Evolutionary conservation across 768 basidiomycete genomes (phyloP).

Genomic region (Amanita inopinata): DNA sequence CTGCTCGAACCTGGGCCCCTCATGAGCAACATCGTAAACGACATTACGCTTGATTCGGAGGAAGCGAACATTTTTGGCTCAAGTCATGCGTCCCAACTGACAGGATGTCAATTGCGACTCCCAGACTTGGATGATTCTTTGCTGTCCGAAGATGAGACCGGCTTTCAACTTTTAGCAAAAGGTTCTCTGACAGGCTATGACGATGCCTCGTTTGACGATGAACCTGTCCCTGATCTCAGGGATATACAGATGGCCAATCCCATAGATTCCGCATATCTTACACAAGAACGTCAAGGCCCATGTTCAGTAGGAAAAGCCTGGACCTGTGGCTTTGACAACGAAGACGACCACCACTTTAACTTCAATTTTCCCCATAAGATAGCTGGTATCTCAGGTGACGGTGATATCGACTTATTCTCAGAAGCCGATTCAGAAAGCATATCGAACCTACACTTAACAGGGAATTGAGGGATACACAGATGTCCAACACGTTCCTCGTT

Average conservation of each 20-base stretch:
- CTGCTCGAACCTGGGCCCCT: not conserved
- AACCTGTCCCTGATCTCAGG: not conserved
- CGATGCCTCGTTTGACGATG: not conserved
- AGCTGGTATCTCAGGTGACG: too few species aligned
- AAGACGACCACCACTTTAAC: not conserved
- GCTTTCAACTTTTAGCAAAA: not conserved
- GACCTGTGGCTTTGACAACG: not conserved
- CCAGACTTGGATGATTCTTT: not conserved
- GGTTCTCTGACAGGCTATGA: not conserved
- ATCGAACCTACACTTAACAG: not conserved
- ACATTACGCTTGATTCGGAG: not conserved
- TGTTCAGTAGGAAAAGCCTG: too few species aligned
- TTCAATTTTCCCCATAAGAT: too few species aligned
- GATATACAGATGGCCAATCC: too few species aligned
- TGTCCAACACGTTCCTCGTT: conserved; percentile 2
- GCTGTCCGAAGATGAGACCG: not conserved
- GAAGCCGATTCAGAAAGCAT: conserved; percentile 2
- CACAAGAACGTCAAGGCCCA: too few species aligned
- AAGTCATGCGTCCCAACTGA: too few species aligned
- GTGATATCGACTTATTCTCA: conserved; percentile 3
- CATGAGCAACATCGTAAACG: not conserved
- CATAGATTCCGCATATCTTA: too few species aligned
- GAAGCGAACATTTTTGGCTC: too few species aligned
- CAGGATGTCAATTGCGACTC: not conserved
- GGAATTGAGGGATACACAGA: not conserved